A percentile compares a stretch with the other conserved stretches of the same genome.
phyloP scores from a whole-genome alignment of 164 flowering plant genomes.

The Vitis amurensis region DNA sequence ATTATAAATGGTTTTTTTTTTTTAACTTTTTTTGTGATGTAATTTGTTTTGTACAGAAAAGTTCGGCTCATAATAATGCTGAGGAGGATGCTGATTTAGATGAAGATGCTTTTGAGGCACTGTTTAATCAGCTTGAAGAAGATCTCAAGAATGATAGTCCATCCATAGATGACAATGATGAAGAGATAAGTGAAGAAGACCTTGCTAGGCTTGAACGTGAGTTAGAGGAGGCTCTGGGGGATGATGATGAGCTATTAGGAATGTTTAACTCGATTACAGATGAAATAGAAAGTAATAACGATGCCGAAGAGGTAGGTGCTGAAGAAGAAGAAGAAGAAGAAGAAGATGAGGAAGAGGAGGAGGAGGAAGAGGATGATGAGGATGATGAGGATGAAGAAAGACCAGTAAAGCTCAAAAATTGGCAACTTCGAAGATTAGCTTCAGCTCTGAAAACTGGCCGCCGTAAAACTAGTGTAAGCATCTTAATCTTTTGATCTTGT shows the following conservation, averaged over 20 bases:
- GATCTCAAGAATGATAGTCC: constrained; percentile 69
- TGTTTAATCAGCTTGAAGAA: constrained; percentile 78
- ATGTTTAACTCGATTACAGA: constrained; percentile 17
- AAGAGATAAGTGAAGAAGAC: constrained; percentile 82
- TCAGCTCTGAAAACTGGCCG: constrained; percentile 82
- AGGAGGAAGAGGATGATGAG: constrained; percentile 41
- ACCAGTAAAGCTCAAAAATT: constrained; percentile 68
- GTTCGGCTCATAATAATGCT: constrained; percentile 2
- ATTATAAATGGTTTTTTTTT: neutral
- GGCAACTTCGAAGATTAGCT: constrained; percentile 87
- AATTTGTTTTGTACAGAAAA: constrained; percentile 16
- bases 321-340: constrained; percentile 51
- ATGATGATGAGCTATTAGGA: constrained; percentile 46
- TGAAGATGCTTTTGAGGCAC: constrained; percentile 82
- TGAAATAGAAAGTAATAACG: constrained; percentile 13
- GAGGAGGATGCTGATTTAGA: constrained; percentile 48
- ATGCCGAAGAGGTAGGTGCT: constrained; percentile 23
- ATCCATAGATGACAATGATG: constrained; percentile 47
- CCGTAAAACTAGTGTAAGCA: constrained; percentile 80
- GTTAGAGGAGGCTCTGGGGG: constrained; percentile 58
- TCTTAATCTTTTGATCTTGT: neutral
- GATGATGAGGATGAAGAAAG: constrained; percentile 61
- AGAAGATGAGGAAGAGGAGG: constrained; percentile 20
- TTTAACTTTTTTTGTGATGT: neutral
- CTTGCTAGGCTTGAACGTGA: constrained; percentile 67